A percentile compares a stretch with the other conserved stretches of the same genome.
These are phyloP conservation scores for Myxozyma nipponensis DNA, from an alignment of 805 yeast species.

Conservation along the genomic window DNA sequence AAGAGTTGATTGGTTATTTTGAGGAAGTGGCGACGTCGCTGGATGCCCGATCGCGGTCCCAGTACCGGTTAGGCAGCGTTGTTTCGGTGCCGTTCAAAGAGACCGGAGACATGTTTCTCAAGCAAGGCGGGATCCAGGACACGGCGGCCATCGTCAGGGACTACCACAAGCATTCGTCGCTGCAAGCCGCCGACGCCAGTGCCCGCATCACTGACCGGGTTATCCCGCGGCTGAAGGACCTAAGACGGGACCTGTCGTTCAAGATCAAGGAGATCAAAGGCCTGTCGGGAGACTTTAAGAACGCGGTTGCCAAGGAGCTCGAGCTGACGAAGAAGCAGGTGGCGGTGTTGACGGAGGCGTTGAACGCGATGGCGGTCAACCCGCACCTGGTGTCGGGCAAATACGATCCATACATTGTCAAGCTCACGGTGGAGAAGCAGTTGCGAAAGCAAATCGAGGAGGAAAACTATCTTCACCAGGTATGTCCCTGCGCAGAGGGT, in stretches of 20 bases:
- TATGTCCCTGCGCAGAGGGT: neutral
- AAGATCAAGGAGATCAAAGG: constrained; percentile 85
- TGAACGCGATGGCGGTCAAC: constrained; percentile 44
- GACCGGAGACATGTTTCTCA: constrained; percentile 37
- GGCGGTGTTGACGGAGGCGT: constrained; percentile 46
- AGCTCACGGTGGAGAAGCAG: constrained; percentile 67
- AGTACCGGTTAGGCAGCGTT: constrained; percentile 74
- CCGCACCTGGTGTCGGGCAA: constrained; percentile 46
- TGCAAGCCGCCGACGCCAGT: constrained; percentile 54
- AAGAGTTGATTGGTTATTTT: constrained; percentile 69
- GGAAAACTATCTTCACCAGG: constrained; percentile 74
- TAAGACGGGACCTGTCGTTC: constrained; percentile 69
- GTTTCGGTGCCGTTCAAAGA: constrained; percentile 45
- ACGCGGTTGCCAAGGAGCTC: constrained; percentile 65
- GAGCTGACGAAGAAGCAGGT: constrained; percentile 29
- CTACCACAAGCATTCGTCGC: constrained; percentile 58
- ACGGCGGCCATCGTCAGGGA: constrained; percentile 28
- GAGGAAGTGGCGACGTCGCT: constrained; percentile 78
- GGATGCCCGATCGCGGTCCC: constrained; percentile 84
- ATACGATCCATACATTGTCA: constrained; percentile 79
- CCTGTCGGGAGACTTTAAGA: constrained; percentile 79
- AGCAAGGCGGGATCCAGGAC: constrained; percentile 34
- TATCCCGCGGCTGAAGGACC: constrained; percentile 52
- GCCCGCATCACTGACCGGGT: constrained; percentile 59
- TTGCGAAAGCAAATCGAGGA: constrained; percentile 73